These are phyloP conservation scores for Chalciporus sphaerocephalus DNA, from an alignment of 768 basidiomycete species.

Conservation along the genomic window DNA sequence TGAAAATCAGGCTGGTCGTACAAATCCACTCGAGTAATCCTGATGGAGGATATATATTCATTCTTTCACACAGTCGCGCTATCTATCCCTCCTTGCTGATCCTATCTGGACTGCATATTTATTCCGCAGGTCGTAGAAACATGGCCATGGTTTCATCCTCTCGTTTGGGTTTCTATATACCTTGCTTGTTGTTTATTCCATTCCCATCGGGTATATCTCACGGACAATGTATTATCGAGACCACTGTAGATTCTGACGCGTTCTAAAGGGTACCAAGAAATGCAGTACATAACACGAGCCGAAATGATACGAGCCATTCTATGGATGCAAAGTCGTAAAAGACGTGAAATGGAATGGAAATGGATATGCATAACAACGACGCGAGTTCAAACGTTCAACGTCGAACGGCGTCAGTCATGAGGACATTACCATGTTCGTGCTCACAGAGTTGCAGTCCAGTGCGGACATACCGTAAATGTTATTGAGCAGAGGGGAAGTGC, in stretches of 20 bases:
- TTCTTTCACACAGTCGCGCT: constrained; percentile 4
- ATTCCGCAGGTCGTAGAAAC: neutral
- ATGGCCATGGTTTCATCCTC: neutral
- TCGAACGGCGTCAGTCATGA: neutral
- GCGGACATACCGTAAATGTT: constrained; percentile 23
- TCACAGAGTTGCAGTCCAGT: constrained; percentile 1
- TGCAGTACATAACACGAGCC: neutral
- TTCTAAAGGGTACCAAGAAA: neutral
- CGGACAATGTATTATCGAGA: constrained; percentile 13
- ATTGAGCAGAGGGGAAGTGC: constrained; percentile 36
- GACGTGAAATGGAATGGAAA: neutral
- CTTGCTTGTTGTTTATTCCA: constrained; percentile 20
- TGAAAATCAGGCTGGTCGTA: constrained; percentile 71
- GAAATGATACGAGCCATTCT: neutral
- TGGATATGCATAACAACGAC: neutral
- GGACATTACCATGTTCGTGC: neutral
- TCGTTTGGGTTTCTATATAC: constrained; percentile 20
- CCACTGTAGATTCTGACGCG: constrained; percentile 15
- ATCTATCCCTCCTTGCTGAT: neutral
- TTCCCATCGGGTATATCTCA: constrained; percentile 6
- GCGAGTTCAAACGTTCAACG: neutral
- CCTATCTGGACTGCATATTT: constrained; percentile 12
- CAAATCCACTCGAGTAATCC: constrained; percentile 53
- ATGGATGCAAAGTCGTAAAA: neutral
- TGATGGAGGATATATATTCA: neutral